Conservation (phyloP, 2,329 filamentous ascomycete species). For the Clarireedia hainanense region DNA sequence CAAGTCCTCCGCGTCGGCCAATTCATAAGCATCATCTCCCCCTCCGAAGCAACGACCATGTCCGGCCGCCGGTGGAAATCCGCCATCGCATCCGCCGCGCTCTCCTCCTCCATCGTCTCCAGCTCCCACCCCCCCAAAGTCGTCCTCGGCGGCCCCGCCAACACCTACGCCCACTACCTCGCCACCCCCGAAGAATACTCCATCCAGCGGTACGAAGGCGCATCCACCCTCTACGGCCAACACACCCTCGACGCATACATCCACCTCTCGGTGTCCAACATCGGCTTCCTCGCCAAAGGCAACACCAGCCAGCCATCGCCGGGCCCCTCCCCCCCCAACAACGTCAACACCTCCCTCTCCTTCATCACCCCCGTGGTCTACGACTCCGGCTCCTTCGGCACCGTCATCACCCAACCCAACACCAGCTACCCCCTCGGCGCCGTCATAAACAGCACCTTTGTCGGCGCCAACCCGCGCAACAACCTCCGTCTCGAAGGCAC, state of each 20-base stretch:
- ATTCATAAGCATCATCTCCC: constrained; percentile 73
- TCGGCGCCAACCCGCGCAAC: constrained; percentile 85
- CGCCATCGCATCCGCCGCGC: constrained; percentile 50
- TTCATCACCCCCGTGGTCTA: constrained; percentile 76
- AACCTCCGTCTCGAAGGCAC: constrained; percentile 73
- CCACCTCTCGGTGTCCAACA: constrained; percentile 67
- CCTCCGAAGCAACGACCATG: constrained; percentile 91
- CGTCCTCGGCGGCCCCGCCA: constrained; percentile 80
- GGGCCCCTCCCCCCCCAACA: constrained; percentile 68
- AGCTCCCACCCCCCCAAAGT: constrained; percentile 56
- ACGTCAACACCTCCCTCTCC: constrained; percentile 63
- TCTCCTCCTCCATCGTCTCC: constrained; percentile 32
- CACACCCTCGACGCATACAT: constrained; percentile 81
- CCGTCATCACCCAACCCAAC: constrained; percentile 47
- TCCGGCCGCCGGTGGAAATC: constrained; percentile 78
- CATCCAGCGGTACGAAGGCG: constrained; percentile 90
- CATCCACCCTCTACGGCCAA: constrained; percentile 78
- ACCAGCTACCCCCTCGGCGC: constrained; percentile 34
- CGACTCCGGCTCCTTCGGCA: constrained; percentile 64
- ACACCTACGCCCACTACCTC: constrained; percentile 78
- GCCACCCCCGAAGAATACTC: constrained; percentile 71
- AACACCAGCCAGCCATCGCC: constrained; percentile 36
- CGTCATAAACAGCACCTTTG: constrained; percentile 61
- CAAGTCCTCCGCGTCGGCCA: constrained; percentile 80
- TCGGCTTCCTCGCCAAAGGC: constrained; percentile 54